Evolutionary conservation across 768 basidiomycete species (phyloP).

Genomic region (Leccinum obscurum): DNA sequence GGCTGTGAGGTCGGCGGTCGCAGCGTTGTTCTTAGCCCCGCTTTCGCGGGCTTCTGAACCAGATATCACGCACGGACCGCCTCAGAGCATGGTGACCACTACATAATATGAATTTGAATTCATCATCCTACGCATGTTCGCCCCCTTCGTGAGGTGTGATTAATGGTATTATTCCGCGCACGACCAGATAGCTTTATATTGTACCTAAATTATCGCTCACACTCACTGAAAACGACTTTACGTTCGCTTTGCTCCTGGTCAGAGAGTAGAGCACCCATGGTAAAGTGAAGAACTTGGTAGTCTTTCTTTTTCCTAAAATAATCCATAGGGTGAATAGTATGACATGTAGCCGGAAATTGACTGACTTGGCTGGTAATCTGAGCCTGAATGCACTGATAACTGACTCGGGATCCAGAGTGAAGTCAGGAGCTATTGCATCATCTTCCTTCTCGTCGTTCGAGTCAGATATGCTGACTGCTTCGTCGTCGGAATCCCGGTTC

Average conservation of each 20-base stretch:
- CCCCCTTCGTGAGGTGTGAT: not conserved
- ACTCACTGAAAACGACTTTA: conserved; percentile 55
- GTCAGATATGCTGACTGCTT: conserved; percentile 25
- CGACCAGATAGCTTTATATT: not conserved
- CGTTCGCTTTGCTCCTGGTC: conserved; percentile 48
- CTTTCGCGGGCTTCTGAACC: conserved; percentile 33
- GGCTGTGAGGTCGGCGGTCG: conserved; percentile 71
- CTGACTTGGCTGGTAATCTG: conserved; percentile 40
- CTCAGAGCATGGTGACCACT: conserved; percentile 48
- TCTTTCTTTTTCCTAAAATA: conserved; percentile 40
- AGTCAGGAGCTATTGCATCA: not conserved
- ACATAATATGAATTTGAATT: conserved; percentile 27
- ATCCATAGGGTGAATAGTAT: not conserved
- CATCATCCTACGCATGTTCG: not conserved
- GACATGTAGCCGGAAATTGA: conserved; percentile 7
- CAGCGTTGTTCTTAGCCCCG: conserved; percentile 65
- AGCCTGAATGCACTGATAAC: conserved; percentile 53
- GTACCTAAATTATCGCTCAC: conserved; percentile 23
- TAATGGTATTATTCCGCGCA: not conserved
- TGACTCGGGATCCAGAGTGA: conserved; percentile 30
- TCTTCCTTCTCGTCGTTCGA: conserved; percentile 13
- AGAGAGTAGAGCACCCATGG: conserved; percentile 62
- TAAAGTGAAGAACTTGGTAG: conserved; percentile 85
- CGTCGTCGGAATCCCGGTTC: conserved; percentile 27
- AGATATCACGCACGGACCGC: conserved; percentile 1